These are phyloP conservation scores for Aspergillus spinulosporus DNA, from an alignment of 2,329 filamentous ascomycete species.

Conservation along the genomic window DNA sequence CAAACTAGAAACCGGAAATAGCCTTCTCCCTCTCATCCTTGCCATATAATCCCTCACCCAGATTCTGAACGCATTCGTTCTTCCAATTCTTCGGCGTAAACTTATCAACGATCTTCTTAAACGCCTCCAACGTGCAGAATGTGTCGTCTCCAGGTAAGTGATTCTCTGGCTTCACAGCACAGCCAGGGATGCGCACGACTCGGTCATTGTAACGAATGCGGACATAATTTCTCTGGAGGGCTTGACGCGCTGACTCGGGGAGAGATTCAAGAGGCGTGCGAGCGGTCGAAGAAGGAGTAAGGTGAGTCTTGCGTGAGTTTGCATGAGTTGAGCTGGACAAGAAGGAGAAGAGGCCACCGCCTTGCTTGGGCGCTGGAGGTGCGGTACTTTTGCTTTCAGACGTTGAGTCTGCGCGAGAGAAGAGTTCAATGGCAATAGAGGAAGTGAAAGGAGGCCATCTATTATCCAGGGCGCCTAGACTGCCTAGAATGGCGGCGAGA, in stretches of 20 bases:
- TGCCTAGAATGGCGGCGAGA: slow-evolving; percentile 73
- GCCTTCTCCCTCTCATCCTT: slow-evolving; percentile 40
- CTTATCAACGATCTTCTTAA: slow-evolving; percentile 89
- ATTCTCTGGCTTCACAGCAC: slow-evolving; percentile 67
- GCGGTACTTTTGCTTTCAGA: slow-evolving; percentile 17
- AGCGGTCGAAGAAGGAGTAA: slow-evolving; percentile 32
- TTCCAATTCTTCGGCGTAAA: slow-evolving; percentile 83
- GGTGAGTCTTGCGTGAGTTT: slow-evolving; percentile 12
- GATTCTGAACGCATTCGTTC: slow-evolving; percentile 58
- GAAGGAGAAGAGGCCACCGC: slow-evolving; percentile 35
- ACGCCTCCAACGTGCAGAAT: slow-evolving; percentile 88
- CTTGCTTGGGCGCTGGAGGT: slow-evolving; percentile 25
- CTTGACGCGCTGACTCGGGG: slow-evolving; percentile 29
- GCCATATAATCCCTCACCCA: slow-evolving; percentile 57
- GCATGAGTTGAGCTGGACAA: slow-evolving; percentile 28
- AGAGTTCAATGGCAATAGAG: slow-evolving; percentile 87
- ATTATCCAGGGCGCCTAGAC: slow-evolving; percentile 73
- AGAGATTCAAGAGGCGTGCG: slow-evolving; percentile 35
- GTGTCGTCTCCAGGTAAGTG: slow-evolving; percentile 83
- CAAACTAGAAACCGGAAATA: slow-evolving; percentile 39
- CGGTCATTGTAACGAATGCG: slow-evolving; percentile 88
- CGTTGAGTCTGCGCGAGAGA: slow-evolving; percentile 49
- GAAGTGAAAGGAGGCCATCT: slow-evolving; percentile 93
- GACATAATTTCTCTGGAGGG: slow-evolving; percentile 71
- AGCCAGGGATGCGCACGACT: slow-evolving; percentile 79